These are phyloP conservation scores for Musa beccarii DNA, from an alignment of 176 grass and related monocot genomes.

Conservation along the genomic window DNA sequence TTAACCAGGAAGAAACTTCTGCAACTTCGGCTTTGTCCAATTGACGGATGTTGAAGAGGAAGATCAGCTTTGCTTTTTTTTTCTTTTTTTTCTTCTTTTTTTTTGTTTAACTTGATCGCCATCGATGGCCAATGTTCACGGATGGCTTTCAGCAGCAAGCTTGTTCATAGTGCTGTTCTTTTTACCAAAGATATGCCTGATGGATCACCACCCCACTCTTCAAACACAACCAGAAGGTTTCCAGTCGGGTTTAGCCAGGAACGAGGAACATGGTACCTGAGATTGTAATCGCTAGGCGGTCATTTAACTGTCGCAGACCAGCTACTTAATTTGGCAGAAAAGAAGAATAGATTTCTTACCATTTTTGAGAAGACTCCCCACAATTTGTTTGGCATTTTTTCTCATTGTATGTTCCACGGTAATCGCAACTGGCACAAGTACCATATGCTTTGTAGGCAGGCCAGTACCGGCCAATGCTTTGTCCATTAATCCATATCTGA, in stretches of 20 bases:
- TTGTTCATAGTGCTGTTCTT: constrained; percentile 34
- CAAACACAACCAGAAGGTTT: constrained; percentile 69
- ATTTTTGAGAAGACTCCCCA: constrained; percentile 70
- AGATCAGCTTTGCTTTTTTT: neutral
- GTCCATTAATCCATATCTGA: constrained; percentile 89
- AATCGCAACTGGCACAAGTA: constrained; percentile 60
- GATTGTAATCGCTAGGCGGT: neutral
- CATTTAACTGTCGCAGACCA: neutral
- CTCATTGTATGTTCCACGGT: constrained; percentile 59
- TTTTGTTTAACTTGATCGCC: constrained; percentile 2
- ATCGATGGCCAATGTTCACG: constrained; percentile 29
- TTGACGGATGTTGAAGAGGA: no score
- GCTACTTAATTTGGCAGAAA: neutral
- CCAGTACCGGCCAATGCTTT: constrained; percentile 80
- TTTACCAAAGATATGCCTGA: constrained; percentile 55
- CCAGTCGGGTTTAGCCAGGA: constrained; percentile 69
- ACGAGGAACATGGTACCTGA: constrained; percentile 80
- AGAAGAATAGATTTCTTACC: constrained; percentile 29
- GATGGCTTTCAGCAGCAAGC: neutral
- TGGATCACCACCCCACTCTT: constrained; percentile 79
- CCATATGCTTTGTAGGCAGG: constrained; percentile 56
- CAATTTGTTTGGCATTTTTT: constrained; percentile 58
- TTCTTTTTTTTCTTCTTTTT: no score
- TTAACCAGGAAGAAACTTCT: no score
- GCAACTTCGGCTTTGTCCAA: no score